Percentiles rank a stretch among this genome's conserved stretches.
Conservation (phyloP, 73 alveolate genomes). For the Paramecium primaurelia region DNA sequence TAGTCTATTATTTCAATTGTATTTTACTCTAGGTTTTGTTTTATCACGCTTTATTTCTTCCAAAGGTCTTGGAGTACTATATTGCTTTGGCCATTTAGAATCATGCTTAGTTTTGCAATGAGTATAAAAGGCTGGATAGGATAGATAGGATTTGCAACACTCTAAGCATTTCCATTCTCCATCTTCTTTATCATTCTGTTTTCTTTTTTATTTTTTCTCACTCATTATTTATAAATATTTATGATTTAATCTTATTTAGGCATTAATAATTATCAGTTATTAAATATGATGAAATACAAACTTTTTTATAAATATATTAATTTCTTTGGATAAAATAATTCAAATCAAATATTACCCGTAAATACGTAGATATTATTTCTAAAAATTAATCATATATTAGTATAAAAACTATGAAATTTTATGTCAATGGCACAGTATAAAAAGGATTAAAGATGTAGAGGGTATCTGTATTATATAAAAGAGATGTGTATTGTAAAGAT, state of each 20-base stretch:
- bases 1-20: background rate
- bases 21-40: constrained; percentile 14
- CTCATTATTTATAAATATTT: background rate
- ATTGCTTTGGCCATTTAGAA: constrained; percentile 47
- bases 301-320: background rate
- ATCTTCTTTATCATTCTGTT: constrained; percentile 27
- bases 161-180: constrained; percentile 53
- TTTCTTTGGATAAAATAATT: no score
- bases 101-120: constrained; percentile 93
- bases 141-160: constrained; percentile 76
- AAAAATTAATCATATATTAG: no score
- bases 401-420: no score
- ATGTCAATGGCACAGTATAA: no score
- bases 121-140: constrained; percentile 96
- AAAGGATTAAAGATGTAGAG: no score
- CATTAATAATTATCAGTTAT: background rate
- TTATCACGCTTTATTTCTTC: constrained; percentile 38
- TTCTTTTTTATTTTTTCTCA: constrained; percentile 2
- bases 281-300: no score
- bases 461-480: no score
- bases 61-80: constrained; percentile 41
- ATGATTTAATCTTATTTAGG: background rate
- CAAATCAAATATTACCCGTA: no score
- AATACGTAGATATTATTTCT: no score
- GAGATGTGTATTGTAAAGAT: no score